A percentile compares a stretch with the other conserved stretches of the same genome.
Evolutionary conservation across 768 basidiomycete genomes (phyloP).

Genomic region (Leccinum boreale): DNA sequence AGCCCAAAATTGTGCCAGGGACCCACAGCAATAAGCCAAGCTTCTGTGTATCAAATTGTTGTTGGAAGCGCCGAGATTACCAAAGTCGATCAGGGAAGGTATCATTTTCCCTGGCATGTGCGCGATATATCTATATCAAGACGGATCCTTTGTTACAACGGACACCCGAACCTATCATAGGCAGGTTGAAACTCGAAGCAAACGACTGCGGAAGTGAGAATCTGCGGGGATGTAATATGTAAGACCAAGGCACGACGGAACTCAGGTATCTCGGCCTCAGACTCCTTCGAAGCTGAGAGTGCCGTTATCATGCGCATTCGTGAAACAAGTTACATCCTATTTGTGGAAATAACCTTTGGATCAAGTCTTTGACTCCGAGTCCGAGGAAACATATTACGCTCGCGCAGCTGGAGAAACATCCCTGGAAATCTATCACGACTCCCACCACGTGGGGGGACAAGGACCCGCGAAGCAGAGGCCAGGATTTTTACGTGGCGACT

Average conservation of each 20-base stretch:
- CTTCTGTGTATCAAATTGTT: neutral
- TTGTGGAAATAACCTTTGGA: neutral
- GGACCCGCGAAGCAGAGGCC: neutral
- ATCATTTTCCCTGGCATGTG: neutral
- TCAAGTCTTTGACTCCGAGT: neutral
- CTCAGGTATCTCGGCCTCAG: neutral
- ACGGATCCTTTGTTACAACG: neutral
- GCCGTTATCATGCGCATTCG: neutral
- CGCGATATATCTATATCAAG: neutral
- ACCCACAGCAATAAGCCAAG: neutral
- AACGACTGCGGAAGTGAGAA: neutral
- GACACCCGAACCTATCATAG: neutral
- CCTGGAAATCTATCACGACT: neutral
- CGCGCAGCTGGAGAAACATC: neutral
- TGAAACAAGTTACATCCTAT: neutral
- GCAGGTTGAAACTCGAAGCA: neutral
- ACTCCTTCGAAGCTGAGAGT: neutral
- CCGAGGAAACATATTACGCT: neutral
- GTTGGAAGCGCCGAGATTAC: neutral
- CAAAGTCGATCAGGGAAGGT: too few relatives aligned
- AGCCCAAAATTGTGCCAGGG: neutral
- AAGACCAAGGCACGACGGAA: neutral
- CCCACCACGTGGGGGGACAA: too few relatives aligned
- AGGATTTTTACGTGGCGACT: neutral
- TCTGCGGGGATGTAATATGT: neutral